Evolutionary conservation across 2,329 filamentous ascomycete genomes (phyloP).

Genomic region (Penicillium sp.): DNA sequence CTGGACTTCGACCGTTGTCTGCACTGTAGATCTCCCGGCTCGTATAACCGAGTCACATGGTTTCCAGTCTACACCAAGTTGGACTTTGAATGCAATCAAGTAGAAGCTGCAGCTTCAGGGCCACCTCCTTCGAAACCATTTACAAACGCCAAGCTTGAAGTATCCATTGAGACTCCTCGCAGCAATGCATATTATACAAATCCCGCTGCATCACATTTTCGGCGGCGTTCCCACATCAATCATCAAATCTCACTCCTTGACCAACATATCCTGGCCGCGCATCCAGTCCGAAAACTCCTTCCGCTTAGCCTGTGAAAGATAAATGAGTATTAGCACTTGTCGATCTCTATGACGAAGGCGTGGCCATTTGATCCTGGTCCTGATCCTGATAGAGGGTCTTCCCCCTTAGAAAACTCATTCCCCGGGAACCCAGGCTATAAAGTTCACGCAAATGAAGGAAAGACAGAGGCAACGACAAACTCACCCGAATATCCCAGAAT

Average conservation of each 20-base stretch:
- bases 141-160: background rate
- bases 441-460: background rate
- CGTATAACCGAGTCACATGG: background rate
- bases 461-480: constrained; percentile 15
- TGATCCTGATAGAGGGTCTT: background rate
- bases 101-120: background rate
- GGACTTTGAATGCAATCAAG: background rate
- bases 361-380: background rate
- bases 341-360: background rate
- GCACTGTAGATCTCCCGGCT: background rate
- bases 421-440: background rate
- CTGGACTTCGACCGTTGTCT: background rate
- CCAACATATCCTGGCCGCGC: constrained; percentile 36
- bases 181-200: constrained; percentile 23
- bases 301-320: constrained; percentile 53
- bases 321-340: constrained; percentile 12
- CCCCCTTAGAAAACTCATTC: background rate
- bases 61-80: background rate
- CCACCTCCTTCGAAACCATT: background rate
- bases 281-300: constrained; percentile 78
- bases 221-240: background rate
- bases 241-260: constrained; percentile 21
- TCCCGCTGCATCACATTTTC: background rate
- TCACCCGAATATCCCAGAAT: constrained; percentile 83
- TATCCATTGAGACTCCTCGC: constrained; percentile 13